Conservation (phyloP, 176 grass and related monocot genomes). For the Aegilops bicornis region DNA sequence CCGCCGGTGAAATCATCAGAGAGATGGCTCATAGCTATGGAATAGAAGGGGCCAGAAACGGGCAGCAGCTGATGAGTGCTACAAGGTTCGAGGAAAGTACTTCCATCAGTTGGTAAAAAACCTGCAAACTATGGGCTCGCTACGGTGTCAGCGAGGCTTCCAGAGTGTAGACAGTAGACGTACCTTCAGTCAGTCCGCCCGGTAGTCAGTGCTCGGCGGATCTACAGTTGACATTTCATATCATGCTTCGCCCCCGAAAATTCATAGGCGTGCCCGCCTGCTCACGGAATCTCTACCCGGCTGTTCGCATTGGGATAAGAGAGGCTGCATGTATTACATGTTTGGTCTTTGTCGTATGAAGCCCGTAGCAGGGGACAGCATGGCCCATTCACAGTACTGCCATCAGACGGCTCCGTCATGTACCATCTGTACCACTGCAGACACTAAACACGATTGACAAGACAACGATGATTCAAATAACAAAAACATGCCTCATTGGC, state of each 20-base stretch:
- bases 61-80: neutral
- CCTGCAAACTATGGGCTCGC: neutral
- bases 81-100: neutral
- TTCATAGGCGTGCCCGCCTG: too few relatives aligned
- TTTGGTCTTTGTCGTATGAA: too few relatives aligned
- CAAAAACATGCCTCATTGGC: too few relatives aligned
- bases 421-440: too few relatives aligned
- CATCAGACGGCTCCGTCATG: too few relatives aligned
- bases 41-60: neutral
- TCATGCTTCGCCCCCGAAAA: neutral
- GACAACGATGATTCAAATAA: too few relatives aligned
- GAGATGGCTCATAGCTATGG: neutral
- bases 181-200: neutral
- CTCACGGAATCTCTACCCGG: too few relatives aligned
- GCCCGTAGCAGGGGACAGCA: too few relatives aligned
- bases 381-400: too few relatives aligned
- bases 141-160: constrained; percentile 3
- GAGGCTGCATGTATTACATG: too few relatives aligned
- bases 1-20: neutral
- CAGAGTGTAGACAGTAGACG: neutral
- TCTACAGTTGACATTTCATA: constrained; percentile 17
- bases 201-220: neutral
- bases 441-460: too few relatives aligned
- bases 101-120: neutral
- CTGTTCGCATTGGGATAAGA: too few relatives aligned